phyloP scores from a whole-genome alignment of 305 asterid species.

The Fraxinus angustifolia region DNA sequence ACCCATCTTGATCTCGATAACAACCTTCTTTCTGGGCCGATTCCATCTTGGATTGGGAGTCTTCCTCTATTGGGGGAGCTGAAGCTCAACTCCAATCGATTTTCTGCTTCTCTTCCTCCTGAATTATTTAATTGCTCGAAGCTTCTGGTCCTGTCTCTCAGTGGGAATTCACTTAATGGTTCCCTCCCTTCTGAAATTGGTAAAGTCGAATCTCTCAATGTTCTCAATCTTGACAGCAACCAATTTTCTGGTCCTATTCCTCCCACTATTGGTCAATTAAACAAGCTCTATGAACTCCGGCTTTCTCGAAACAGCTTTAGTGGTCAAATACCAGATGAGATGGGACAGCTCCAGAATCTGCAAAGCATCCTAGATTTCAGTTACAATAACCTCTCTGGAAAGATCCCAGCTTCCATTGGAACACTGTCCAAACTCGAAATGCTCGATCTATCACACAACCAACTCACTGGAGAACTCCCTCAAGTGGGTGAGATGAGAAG shows the following conservation, averaged over 20 bases:
- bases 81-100: slow-evolving; percentile 59
- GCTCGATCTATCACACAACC: slow-evolving; percentile 82
- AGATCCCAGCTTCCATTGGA: slow-evolving; percentile 58
- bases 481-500: slow-evolving; percentile 74
- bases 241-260: slow-evolving; percentile 68
- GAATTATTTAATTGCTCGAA: slow-evolving; percentile 68
- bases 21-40: slow-evolving; percentile 58
- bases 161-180: slow-evolving; percentile 60
- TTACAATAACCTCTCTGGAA: slow-evolving; percentile 65
- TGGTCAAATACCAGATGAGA: slow-evolving; percentile 66
- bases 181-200: slow-evolving; percentile 61
- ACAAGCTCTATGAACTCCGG: slow-evolving; percentile 65
- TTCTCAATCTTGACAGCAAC: slow-evolving; percentile 64
- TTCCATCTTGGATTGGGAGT: slow-evolving; percentile 77
- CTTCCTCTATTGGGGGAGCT: slow-evolving; percentile 81
- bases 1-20: slow-evolving; percentile 78
- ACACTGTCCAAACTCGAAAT: slow-evolving; percentile 67
- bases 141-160: slow-evolving; percentile 55
- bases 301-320: slow-evolving; percentile 61
- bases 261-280: slow-evolving; percentile 52
- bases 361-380: slow-evolving; percentile 77
- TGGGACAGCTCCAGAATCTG: slow-evolving; percentile 68
- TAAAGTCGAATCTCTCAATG: slow-evolving; percentile 59
- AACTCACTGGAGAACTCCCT: slow-evolving; percentile 65
- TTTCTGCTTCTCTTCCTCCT: slow-evolving; percentile 58